Percentiles rank a stretch among this genome's conserved stretches.
Evolutionary conservation across 192 early-diverging fungal genomes (phyloP).

Genomic region (Oehlia diaphana): DNA sequence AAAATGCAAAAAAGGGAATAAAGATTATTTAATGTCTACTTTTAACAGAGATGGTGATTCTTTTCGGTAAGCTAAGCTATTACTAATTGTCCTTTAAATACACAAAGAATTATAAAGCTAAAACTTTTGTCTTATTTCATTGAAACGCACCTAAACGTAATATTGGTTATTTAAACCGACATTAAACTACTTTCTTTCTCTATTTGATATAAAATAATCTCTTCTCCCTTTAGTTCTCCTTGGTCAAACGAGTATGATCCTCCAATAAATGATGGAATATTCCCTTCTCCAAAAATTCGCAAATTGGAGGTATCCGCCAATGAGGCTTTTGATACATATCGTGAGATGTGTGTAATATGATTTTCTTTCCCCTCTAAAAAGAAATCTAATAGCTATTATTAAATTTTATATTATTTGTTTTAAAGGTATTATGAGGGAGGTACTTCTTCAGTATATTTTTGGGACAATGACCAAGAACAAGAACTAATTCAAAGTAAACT

Average conservation of each 20-base stretch:
- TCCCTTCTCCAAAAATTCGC: slow-evolving; percentile 78
- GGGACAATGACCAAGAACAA: slow-evolving; percentile 56
- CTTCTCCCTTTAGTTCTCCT: slow-evolving; percentile 67
- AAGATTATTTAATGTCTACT: slow-evolving; percentile 88
- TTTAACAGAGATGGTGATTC: slow-evolving; percentile 97
- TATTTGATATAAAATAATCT: neutral
- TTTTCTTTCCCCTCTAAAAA: neutral
- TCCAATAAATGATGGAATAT: slow-evolving; percentile 70
- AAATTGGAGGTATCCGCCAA: slow-evolving; percentile 91
- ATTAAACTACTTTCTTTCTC: too few relatives aligned
- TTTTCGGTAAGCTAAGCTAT: slow-evolving; percentile 60
- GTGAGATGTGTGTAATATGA: slow-evolving; percentile 73
- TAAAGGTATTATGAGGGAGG: slow-evolving; percentile 88
- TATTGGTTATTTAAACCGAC: neutral
- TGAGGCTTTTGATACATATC: slow-evolving; percentile 95
- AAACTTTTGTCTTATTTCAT: too few relatives aligned
- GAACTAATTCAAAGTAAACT: slow-evolving; percentile 32
- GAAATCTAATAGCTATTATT: too few relatives aligned
- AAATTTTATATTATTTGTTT: neutral
- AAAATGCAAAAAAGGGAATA: slow-evolving; percentile 67
- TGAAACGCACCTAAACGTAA: neutral
- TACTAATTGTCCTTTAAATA: too few relatives aligned
- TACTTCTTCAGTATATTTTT: slow-evolving; percentile 95
- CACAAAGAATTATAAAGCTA: too few relatives aligned
- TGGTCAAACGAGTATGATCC: slow-evolving; percentile 97